Base-by-base conservation (phyloP, 306 rosid genomes). In the Coriaria nepalensis region DNA sequence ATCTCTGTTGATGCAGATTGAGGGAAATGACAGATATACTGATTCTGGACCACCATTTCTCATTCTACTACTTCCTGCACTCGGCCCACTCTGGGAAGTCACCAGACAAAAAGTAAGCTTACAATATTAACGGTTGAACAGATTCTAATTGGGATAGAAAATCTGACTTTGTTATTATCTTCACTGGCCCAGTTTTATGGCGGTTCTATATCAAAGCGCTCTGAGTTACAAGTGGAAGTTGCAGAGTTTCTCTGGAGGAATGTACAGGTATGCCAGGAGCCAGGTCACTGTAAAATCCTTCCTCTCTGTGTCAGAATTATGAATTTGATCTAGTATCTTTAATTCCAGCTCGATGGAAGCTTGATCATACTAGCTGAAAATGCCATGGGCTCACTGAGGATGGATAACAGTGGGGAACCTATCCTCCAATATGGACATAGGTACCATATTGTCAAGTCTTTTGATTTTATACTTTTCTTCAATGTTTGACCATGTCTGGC, bases 41-140 rank as follows among this genome's bases (percentile, higher is more conserved):
- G 69, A 67, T 79, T 79, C 83, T 6, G 98, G 78, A 55, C 98
- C 98, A 13, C 95, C 98, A 43, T 85, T 81, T 82, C 87, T 90
- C 63, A 73, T 90, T 50, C 82, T 85, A 63, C 70, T 85, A 67
- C 95, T 84, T 65, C 98, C 98, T 61, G 78, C 94, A 68, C 95
- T 90, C 52, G 98, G 98, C 54, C 95, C 98, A 35, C 94, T 90
- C 57, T 90, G 98, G 98, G 94, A 85, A 71, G 75, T 90, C 63
- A 68, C 83, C 44, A 79, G 82, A 78, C 95, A 90, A 60, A 90
- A 90, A 52, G 95, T 85, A 71, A 57, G 33, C 38, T 55, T 64
- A 55, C 50, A 42, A 40, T 56, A 40, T 47, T n/a, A n/a, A n/a
- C n/a, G n/a, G n/a, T n/a, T n/a, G n/a, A n/a, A n/a, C n/a, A n/a